These are phyloP conservation scores for Penicillium desertorum DNA, from an alignment of 495 filamentous ascomycete genomes.

Conservation along the genomic window DNA sequence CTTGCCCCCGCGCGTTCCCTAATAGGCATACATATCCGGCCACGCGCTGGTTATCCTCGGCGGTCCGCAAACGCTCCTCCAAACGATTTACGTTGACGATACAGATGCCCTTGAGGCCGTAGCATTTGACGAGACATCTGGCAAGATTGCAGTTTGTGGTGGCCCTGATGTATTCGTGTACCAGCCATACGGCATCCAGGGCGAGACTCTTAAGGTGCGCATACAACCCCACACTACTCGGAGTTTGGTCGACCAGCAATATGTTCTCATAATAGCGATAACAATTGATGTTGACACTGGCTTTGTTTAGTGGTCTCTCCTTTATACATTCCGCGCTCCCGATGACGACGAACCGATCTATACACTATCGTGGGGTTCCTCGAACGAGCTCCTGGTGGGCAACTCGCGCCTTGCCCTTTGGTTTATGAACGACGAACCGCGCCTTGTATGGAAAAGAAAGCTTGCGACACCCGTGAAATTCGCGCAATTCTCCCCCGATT, in stretches of 20 bases:
- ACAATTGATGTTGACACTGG: constrained; percentile 13
- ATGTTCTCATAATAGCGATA: not conserved
- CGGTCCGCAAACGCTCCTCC: constrained; percentile 70
- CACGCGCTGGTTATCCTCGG: constrained; percentile 80
- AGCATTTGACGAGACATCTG: constrained; percentile 73
- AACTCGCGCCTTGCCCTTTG: constrained; percentile 70
- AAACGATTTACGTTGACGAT: constrained; percentile 89
- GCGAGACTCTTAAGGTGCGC: constrained; percentile 57
- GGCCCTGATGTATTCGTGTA: constrained; percentile 71
- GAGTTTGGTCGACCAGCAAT: constrained; percentile 4
- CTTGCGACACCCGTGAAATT: constrained; percentile 73
- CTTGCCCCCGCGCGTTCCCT: constrained; percentile 15
- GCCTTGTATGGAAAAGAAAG: constrained; percentile 68
- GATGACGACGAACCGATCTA: constrained; percentile 48
- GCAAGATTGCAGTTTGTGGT: constrained; percentile 78
- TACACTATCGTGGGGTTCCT: constrained; percentile 82
- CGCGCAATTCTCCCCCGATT: constrained; percentile 82
- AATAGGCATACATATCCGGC: constrained; percentile 84
- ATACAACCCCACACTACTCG: constrained; percentile 6
- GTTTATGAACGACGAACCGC: constrained; percentile 49
- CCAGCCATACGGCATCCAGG: constrained; percentile 67
- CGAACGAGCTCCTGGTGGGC: constrained; percentile 79
- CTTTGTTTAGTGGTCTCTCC: constrained; percentile 53
- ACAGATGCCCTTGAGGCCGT: constrained; percentile 68
- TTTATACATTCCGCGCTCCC: constrained; percentile 41